Conservation (phyloP, 768 basidiomycete species). For the Leucocoprinus leucothites region DNA sequence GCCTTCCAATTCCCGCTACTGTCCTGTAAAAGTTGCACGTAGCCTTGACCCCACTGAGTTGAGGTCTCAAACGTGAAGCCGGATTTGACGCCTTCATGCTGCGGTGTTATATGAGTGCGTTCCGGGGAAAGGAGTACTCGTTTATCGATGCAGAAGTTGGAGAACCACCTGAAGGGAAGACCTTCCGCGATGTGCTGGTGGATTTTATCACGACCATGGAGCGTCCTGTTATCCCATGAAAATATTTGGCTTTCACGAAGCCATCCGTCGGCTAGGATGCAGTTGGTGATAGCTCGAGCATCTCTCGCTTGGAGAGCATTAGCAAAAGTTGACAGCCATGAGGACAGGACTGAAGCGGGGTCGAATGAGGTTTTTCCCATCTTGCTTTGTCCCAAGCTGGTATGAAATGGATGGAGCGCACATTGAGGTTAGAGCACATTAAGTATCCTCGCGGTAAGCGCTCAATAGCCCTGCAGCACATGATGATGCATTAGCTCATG, state of each 20-base stretch:
- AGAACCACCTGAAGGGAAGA: background rate
- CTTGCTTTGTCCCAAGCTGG: background rate
- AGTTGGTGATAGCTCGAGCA: background rate
- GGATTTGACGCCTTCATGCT: background rate
- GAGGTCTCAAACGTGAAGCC: slow-evolving; percentile 8
- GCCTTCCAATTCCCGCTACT: slow-evolving; percentile 3
- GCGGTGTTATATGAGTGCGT: background rate
- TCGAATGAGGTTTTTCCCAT: background rate
- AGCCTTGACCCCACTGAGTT: slow-evolving; percentile 9
- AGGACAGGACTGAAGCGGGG: background rate
- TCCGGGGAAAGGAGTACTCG: slow-evolving; percentile 6
- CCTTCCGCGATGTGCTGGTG: background rate
- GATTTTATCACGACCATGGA: slow-evolving; percentile 5
- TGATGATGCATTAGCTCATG: no score
- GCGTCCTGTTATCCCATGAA: slow-evolving; percentile 8
- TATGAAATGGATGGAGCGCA: background rate
- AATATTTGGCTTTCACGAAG: slow-evolving; percentile 11
- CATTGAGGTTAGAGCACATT: background rate
- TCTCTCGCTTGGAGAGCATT: slow-evolving; percentile 1
- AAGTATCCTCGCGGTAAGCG: no score
- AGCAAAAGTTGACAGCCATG: slow-evolving; percentile 2
- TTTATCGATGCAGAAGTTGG: slow-evolving; percentile 6
- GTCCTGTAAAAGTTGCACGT: slow-evolving; percentile 1
- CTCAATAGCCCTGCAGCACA: no score
- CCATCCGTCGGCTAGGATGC: slow-evolving; percentile 4